These are phyloP conservation scores for Wallacemonas sp. DNA, from an alignment of 208 protist genomes.

Conservation along the genomic window DNA sequence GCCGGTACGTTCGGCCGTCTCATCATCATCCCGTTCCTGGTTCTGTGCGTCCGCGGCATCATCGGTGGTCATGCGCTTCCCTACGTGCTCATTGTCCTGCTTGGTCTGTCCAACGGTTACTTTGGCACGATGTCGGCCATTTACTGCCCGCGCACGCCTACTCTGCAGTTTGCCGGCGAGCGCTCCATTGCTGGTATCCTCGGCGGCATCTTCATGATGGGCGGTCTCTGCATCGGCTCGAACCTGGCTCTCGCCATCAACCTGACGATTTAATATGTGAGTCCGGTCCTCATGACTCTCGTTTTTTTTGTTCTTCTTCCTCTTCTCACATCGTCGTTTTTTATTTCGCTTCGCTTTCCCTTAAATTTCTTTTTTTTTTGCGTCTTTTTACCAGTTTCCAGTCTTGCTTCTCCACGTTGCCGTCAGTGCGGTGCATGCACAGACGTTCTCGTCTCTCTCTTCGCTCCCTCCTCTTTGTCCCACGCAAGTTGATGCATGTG, in stretches of 20 bases:
- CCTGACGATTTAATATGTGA: slow-evolving; percentile 31
- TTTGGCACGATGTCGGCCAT: slow-evolving; percentile 73
- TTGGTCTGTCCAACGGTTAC: slow-evolving; percentile 81
- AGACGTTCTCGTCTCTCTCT: too few relatives aligned
- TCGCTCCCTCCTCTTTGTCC: too few relatives aligned
- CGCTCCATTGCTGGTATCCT: slow-evolving; percentile 61
- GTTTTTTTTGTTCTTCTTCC: not conserved
- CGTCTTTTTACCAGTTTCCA: not conserved
- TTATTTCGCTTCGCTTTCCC: not conserved
- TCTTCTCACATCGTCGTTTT: not conserved
- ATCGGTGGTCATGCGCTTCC: slow-evolving; percentile 46
- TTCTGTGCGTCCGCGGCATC: slow-evolving; percentile 57
- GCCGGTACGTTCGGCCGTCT: slow-evolving; percentile 47
- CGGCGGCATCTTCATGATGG: slow-evolving; percentile 46
- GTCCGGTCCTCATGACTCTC: not conserved
- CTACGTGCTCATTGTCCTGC: slow-evolving; percentile 53
- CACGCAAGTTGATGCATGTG: too few relatives aligned
- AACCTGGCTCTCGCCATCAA: slow-evolving; percentile 52
- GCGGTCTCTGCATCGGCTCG: slow-evolving; percentile 55
- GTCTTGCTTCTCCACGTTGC: too few relatives aligned
- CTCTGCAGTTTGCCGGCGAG: slow-evolving; percentile 55
- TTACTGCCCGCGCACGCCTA: slow-evolving; percentile 46
- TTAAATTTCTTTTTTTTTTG: not conserved
- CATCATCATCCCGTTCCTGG: slow-evolving; percentile 53
- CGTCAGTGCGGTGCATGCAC: too few relatives aligned